phyloP scores from a whole-genome alignment of 2,329 filamentous ascomycete species.

The Ascomycota sp. region DNA sequence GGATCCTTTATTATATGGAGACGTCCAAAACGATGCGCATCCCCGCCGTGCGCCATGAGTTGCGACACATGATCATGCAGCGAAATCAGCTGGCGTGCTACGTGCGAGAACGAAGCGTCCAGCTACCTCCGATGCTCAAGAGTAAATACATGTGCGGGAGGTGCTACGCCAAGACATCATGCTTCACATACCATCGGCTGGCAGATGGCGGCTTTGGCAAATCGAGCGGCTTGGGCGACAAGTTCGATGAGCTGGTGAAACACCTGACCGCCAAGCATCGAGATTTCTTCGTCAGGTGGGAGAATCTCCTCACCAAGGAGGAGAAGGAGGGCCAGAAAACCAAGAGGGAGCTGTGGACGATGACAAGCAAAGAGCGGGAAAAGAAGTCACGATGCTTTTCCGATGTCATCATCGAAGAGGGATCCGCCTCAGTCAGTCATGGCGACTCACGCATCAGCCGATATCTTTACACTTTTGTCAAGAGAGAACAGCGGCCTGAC shows the following conservation, averaged over 20 bases:
- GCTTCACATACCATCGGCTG: constrained; percentile 85
- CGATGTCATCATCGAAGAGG: constrained; percentile 65
- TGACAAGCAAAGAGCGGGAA: constrained; percentile 76
- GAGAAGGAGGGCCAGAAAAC: constrained; percentile 79
- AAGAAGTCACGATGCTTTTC: constrained; percentile 78
- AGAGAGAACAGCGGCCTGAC: constrained; percentile 34
- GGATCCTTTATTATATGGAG: constrained; percentile 89
- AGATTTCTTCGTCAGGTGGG: constrained; percentile 88
- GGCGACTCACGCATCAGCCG: constrained; percentile 72
- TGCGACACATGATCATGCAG: constrained; percentile 92
- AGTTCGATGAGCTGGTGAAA: constrained; percentile 62
- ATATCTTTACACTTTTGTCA: constrained; percentile 69
- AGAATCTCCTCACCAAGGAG: constrained; percentile 78
- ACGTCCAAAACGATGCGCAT: constrained; percentile 71
- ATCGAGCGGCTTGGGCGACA: constrained; percentile 58
- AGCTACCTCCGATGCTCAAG: constrained; percentile 71
- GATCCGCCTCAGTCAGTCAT: constrained; percentile 48
- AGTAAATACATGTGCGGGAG: constrained; percentile 62
- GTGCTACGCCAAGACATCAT: constrained; percentile 80
- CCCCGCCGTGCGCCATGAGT: constrained; percentile 65
- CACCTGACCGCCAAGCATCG: constrained; percentile 58
- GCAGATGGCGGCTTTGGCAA: constrained; percentile 68
- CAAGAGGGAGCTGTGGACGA: constrained; percentile 84
- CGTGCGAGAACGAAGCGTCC: constrained; percentile 56
- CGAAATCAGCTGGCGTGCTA: constrained; percentile 77